Evolutionary conservation across 1,284 basidiomycete genomes (phyloP).

Genomic region (Psilocybe mexicana): DNA sequence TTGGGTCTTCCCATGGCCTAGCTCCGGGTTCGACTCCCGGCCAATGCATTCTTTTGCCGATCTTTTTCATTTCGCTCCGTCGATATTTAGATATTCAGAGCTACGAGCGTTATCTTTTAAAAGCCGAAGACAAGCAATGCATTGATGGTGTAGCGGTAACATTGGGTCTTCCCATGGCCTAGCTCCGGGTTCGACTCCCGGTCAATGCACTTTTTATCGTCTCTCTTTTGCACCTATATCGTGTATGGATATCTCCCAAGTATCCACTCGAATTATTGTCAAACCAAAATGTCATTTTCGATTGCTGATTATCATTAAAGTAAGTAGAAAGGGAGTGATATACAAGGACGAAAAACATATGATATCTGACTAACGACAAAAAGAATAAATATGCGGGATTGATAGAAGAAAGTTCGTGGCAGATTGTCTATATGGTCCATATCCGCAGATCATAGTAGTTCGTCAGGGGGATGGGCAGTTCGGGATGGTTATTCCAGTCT

Average conservation of each 20-base stretch:
- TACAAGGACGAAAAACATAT: neutral
- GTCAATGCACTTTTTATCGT: conserved; percentile 36
- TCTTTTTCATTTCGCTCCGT: neutral
- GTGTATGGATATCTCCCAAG: too few relatives aligned
- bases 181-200: conserved; percentile 53
- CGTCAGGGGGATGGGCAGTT: conserved; percentile 39
- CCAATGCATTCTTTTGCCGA: conserved; percentile 35
- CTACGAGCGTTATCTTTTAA: too few relatives aligned
- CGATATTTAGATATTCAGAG: too few relatives aligned
- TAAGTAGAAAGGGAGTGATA: neutral
- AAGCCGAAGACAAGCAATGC: conserved; percentile 14
- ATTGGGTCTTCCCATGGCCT: conserved; percentile 51
- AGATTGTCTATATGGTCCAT: neutral
- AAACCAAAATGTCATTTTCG: too few relatives aligned
- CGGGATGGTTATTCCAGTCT: conserved; percentile 51
- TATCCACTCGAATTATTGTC: too few relatives aligned
- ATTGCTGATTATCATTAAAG: too few relatives aligned
- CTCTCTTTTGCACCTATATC: neutral
- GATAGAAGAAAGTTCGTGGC: neutral
- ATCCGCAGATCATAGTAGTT: neutral
- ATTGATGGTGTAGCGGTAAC: conserved; percentile 51
- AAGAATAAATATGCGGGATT: neutral
- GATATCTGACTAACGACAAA: neutral
- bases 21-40: conserved; percentile 53
- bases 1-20: conserved; percentile 51